Percentiles rank a stretch among this genome's conserved stretches.
These are phyloP conservation scores for Neohortaea acidophila DNA, from an alignment of 495 filamentous ascomycete species.

Conservation along the genomic window DNA sequence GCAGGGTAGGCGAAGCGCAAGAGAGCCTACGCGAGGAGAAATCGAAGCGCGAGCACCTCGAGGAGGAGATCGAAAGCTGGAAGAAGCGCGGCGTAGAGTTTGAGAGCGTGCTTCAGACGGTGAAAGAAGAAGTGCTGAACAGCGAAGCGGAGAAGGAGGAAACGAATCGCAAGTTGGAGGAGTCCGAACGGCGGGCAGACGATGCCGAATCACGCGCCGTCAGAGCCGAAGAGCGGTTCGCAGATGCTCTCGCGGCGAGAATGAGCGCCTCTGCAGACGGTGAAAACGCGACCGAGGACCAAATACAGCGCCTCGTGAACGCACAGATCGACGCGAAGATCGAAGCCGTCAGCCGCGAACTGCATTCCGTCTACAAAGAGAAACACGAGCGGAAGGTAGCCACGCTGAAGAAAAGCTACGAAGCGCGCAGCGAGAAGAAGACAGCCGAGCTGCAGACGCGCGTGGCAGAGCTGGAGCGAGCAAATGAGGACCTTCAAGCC, in stretches of 20 bases:
- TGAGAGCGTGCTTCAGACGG: conserved; percentile 59
- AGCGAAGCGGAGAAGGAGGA: conserved; percentile 62
- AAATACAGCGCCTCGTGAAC: conserved; percentile 15
- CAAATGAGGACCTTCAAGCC: conserved; percentile 55
- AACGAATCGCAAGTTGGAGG: conserved; percentile 50
- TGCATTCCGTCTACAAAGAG: conserved; percentile 85
- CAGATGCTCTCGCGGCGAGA: conserved; percentile 15
- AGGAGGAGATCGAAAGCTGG: conserved; percentile 69
- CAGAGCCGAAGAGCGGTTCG: conserved; percentile 24
- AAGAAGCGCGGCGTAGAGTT: conserved; percentile 71
- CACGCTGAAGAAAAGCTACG: conserved; percentile 89
- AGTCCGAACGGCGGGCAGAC: conserved; percentile 50
- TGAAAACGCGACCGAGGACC: conserved; percentile 9
- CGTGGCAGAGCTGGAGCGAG: conserved; percentile 47
- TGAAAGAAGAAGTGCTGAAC: conserved; percentile 65
- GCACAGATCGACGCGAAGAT: conserved; percentile 56
- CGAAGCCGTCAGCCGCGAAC: conserved; percentile 75
- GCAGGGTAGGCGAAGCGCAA: conserved; percentile 71
- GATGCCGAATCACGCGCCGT: conserved; percentile 28
- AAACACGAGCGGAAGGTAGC: conserved; percentile 94
- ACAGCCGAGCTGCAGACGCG: conserved; percentile 56
- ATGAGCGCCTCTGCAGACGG: conserved; percentile 15
- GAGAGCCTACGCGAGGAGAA: conserved; percentile 66
- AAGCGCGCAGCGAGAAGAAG: conserved; percentile 75
- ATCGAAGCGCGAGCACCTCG: conserved; percentile 47